Conservation (phyloP, 1,139 yeast species). For the Pichia sp. region DNA sequence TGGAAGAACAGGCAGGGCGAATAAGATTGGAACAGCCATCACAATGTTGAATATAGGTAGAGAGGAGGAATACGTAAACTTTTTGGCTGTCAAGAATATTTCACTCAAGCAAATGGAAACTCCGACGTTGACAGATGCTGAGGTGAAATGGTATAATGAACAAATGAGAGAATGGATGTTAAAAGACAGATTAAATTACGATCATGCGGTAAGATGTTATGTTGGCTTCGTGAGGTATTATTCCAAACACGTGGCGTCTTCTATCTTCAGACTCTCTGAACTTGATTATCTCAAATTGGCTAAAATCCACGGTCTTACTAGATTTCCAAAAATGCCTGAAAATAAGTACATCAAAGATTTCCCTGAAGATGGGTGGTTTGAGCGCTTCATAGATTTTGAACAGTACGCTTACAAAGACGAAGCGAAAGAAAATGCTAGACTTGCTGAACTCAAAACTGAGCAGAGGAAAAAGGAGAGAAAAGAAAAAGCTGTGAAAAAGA, state of each 20-base stretch:
- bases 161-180: conserved; percentile 56
- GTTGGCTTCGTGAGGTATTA: conserved; percentile 83
- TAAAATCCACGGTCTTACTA: conserved; percentile 68
- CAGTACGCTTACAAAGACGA: conserved; percentile 59
- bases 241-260: conserved; percentile 84
- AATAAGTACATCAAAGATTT: conserved; percentile 46
- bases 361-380: conserved; percentile 73
- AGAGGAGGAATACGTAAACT: conserved; percentile 79
- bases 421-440: conserved; percentile 59
- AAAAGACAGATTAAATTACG: conserved; percentile 75
- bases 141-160: conserved; percentile 30
- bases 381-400: conserved; percentile 60
- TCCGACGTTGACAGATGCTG: conserved; percentile 5
- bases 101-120: conserved; percentile 41
- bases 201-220: conserved; percentile 70
- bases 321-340: conserved; percentile 96
- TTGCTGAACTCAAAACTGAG: conserved; percentile 52
- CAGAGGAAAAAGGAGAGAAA: conserved; percentile 34
- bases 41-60: conserved; percentile 66
- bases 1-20: conserved; percentile 93
- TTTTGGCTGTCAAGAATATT: conserved; percentile 72
- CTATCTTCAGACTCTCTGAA: conserved; percentile 73
- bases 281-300: conserved; percentile 75
- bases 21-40: conserved; percentile 73
- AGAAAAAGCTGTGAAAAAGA: conserved; percentile 45